Evolutionary conservation across 2,329 filamentous ascomycete genomes (phyloP).

Genomic region (Apiospora aurea): DNA sequence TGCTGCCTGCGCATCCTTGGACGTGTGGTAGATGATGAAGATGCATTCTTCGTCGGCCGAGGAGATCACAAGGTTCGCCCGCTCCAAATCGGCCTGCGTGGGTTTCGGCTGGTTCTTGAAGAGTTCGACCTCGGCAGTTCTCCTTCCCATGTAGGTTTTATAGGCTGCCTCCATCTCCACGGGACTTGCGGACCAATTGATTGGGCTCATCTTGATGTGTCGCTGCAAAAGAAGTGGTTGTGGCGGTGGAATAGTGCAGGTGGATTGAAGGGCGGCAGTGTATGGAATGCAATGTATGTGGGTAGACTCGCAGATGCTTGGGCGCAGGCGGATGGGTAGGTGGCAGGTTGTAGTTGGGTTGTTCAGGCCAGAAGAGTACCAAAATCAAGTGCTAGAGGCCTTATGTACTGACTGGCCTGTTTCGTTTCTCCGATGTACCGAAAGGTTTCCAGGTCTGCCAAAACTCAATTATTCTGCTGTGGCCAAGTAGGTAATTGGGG

Average conservation of each 20-base stretch:
- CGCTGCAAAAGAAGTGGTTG: too few relatives aligned
- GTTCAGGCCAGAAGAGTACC: too few relatives aligned
- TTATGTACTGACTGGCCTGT: background rate
- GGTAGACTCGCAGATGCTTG: too few relatives aligned
- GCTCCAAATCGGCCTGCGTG: background rate
- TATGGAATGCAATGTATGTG: too few relatives aligned
- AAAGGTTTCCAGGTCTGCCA: background rate
- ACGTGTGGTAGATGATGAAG: slow-evolving; percentile 20
- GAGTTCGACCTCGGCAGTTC: background rate
- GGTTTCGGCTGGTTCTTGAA: slow-evolving; percentile 16
- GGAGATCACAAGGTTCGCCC: slow-evolving; percentile 17
- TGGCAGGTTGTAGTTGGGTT: too few relatives aligned
- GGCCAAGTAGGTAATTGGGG: too few relatives aligned
- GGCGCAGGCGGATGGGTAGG: too few relatives aligned
- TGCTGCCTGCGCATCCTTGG: slow-evolving; percentile 11
- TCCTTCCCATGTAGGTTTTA: background rate
- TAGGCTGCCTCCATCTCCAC: slow-evolving; percentile 20
- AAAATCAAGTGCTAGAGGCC: too few relatives aligned
- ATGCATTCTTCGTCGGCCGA: slow-evolving; percentile 19
- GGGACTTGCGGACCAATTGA: slow-evolving; percentile 5
- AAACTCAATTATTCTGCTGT: background rate
- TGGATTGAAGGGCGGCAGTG: too few relatives aligned
- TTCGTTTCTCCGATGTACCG: background rate
- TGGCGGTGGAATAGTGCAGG: too few relatives aligned
- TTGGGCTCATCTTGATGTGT: background rate